Conservation (phyloP, 768 basidiomycete genomes). For the Russula brevipes region DNA sequence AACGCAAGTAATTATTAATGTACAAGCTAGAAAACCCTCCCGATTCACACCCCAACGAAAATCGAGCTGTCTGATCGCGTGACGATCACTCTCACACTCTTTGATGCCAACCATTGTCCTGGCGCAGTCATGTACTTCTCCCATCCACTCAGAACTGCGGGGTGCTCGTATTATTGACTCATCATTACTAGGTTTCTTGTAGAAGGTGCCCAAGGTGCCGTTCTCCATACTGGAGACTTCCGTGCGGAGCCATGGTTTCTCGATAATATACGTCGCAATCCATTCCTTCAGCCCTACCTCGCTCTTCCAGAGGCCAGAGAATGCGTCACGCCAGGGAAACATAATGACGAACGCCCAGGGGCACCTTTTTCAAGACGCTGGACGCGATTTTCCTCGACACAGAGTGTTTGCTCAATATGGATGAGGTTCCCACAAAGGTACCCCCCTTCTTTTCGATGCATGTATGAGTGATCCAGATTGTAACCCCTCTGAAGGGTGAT, state of each 20-base stretch:
- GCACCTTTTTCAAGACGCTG: slow-evolving; percentile 38
- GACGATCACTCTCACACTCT: slow-evolving; percentile 64
- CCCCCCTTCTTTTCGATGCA: neutral
- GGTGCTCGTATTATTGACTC: neutral
- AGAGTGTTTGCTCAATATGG: slow-evolving; percentile 49
- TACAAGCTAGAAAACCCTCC: slow-evolving; percentile 46
- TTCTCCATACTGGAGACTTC: slow-evolving; percentile 93
- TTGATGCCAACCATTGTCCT: slow-evolving; percentile 95
- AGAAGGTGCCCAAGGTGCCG: slow-evolving; percentile 58
- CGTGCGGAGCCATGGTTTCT: slow-evolving; percentile 83
- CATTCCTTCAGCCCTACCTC: slow-evolving; percentile 68
- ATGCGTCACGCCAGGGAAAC: neutral
- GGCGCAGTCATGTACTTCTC: slow-evolving; percentile 80
- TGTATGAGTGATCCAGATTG: neutral
- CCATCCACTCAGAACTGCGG: no score
- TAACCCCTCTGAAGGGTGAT: slow-evolving; percentile 41
- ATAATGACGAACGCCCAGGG: neutral
- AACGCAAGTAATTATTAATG: neutral
- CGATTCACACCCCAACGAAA: slow-evolving; percentile 57
- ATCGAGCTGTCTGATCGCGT: slow-evolving; percentile 54
- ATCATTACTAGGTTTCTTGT: slow-evolving; percentile 67
- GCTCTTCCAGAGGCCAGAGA: slow-evolving; percentile 26
- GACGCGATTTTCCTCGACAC: slow-evolving; percentile 86
- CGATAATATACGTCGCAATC: slow-evolving; percentile 60
- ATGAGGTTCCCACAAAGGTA: slow-evolving; percentile 5